A percentile compares a stretch with the other conserved stretches of the same genome.
These are phyloP conservation scores for Delonix regia DNA, from an alignment of 306 rosid genomes.

Conservation along the genomic window DNA sequence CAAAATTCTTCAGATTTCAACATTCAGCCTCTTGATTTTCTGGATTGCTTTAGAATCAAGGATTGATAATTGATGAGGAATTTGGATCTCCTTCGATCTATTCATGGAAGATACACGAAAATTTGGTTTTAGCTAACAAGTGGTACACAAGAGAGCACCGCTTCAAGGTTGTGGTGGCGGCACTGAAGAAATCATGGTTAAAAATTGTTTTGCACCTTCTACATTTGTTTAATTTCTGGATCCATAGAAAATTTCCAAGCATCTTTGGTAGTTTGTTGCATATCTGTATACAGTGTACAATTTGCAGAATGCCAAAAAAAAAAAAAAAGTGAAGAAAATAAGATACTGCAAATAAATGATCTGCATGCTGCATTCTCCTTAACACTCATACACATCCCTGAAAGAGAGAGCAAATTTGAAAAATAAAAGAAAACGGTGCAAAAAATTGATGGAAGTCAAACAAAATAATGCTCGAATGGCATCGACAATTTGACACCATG, in stretches of 20 bases:
- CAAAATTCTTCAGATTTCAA: slow-evolving; percentile 1
- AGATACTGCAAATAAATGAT: too few species aligned
- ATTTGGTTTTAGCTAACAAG: not conserved
- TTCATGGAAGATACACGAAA: not conserved
- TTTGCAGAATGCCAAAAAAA: not conserved
- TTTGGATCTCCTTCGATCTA: not conserved
- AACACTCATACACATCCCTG: too few species aligned
- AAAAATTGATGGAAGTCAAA: too few species aligned
- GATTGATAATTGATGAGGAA: slow-evolving; percentile 1
- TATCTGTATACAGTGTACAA: not conserved
- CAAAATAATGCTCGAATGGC: too few species aligned
- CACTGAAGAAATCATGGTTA: slow-evolving; percentile 15
- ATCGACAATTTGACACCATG: too few species aligned
- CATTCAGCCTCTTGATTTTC: not conserved
- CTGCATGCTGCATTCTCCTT: too few species aligned
- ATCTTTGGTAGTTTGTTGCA: not conserved
- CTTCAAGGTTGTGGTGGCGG: not conserved
- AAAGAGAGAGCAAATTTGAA: too few species aligned
- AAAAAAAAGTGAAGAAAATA: not conserved
- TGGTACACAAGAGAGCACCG: not conserved
- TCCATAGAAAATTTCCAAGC: not conserved
- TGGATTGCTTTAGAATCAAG: not conserved
- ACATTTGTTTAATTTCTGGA: not conserved
- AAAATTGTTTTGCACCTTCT: not conserved
- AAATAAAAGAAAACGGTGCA: too few species aligned